Base-by-base conservation (phyloP, 306 rosid genomes). In the Adenanthera pavonina region DNA sequence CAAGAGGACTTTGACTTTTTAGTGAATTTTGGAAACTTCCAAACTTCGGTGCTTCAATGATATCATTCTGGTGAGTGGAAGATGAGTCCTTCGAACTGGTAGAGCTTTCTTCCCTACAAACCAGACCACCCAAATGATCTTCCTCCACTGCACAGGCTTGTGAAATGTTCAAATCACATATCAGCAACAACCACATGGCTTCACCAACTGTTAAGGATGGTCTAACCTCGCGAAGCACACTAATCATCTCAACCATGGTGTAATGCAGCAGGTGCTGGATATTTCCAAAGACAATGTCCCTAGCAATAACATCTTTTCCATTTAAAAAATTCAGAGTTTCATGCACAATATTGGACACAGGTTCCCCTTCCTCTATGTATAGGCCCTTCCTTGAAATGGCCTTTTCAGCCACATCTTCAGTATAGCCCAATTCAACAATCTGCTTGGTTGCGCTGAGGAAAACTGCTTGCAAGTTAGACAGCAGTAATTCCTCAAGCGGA, bases 151-250 rank as follows among this genome's bases (percentile, higher is more conserved):
- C 75, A 87, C 88, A 84, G 48, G 91, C 97, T 20, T 82, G 97
- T 69, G 82, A 56, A 59, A 92, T 81, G 80, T 89, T 90, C 78
- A 92, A 78, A 83, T 90, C 94, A 25, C 85, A 85, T 48, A 92
- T 77, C 85, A 92, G 69, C 83, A 90, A 83, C 79, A 81, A 75
- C 97, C 97, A 92, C 97, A 92, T 89, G 62, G 92, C 97, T 61
- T 92, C 97, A 16, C 86, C 86, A 46, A 64, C 86, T 16, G 91
- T 81, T 62, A 92, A 80, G 72, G 86, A 92, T 9, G 91, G 94
- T 80, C 77, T 90, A 49, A 92, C 78, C 80, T 90, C 94, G 14
- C 81, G 78, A 69, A 92, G 86, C 41, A 90, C 82, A 72, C 86
- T 72, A n/a, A 90, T 62, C 90, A 92, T 87, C 86, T 92, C 97